These are phyloP conservation scores for Hibiscus trionum DNA, from an alignment of 345 rosid species.

Conservation along the genomic window DNA sequence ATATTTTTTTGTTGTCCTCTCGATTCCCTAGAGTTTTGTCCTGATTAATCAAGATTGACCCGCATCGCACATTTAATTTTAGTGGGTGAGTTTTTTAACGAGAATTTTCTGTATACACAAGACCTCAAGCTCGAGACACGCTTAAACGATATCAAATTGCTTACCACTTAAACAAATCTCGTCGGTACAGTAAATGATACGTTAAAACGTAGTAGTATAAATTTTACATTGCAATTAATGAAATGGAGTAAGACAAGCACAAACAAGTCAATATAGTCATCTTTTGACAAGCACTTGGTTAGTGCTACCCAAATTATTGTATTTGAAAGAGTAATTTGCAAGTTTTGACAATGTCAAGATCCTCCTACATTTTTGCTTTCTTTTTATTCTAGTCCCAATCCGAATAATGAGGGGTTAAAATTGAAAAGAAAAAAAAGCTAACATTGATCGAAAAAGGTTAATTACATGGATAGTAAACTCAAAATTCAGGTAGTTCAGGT, in stretches of 20 bases:
- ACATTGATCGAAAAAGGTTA: neutral
- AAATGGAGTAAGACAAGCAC: neutral
- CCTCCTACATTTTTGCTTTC: neutral
- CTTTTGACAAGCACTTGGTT: neutral
- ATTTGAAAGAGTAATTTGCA: neutral
- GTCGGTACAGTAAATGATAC: too few species aligned
- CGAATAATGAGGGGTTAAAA: neutral
- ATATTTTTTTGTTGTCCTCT: too few species aligned
- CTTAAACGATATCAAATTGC: too few species aligned
- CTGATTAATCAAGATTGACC: too few species aligned
- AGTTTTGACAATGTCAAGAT: slow-evolving; percentile 1
- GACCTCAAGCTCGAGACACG: too few species aligned
- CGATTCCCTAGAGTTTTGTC: too few species aligned
- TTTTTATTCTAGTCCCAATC: neutral
- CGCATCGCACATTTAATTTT: too few species aligned
- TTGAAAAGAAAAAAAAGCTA: neutral
- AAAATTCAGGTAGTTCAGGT: slow-evolving; percentile 34
- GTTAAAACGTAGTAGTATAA: too few species aligned
- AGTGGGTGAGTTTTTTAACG: too few species aligned
- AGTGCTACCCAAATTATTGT: neutral
- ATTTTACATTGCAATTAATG: neutral
- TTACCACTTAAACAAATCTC: too few species aligned
- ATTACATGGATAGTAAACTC: neutral
- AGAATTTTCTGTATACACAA: too few species aligned
- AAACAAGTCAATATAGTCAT: neutral